Evolutionary conservation across 257 asterid species (phyloP).

Genomic region (Petrea volubilis): DNA sequence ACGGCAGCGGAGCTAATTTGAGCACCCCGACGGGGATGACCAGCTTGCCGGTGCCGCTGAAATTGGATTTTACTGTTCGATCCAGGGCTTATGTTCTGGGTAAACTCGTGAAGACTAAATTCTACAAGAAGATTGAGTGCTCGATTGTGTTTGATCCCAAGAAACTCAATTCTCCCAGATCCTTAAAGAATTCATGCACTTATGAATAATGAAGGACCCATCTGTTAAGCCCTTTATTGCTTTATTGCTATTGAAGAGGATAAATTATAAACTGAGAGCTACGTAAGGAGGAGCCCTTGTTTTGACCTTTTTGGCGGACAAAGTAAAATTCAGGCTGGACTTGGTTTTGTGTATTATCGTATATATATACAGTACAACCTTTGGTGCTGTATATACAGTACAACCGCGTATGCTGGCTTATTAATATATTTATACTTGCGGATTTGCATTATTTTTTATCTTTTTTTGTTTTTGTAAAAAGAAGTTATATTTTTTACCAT

Average conservation of each 20-base stretch:
- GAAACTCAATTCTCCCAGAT: constrained; percentile 55
- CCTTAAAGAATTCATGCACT: constrained; percentile 66
- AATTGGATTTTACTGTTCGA: constrained; percentile 57
- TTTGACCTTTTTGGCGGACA: background rate
- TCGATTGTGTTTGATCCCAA: constrained; percentile 45
- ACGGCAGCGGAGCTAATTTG: constrained; percentile 80
- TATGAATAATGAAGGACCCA: constrained; percentile 34
- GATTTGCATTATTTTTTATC: background rate
- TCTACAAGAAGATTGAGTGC: constrained; percentile 65
- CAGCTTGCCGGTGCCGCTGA: constrained; percentile 51
- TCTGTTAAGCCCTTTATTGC: background rate
- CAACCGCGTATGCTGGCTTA: background rate
- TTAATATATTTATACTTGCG: background rate
- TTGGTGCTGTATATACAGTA: constrained; percentile 18
- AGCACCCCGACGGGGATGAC: constrained; percentile 64
- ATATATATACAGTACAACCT: no score
- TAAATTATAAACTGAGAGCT: background rate
- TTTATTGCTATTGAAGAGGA: background rate
- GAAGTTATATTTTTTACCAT: no score
- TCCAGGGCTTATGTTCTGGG: constrained; percentile 86
- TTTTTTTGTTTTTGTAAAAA: background rate
- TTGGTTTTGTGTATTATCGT: no score
- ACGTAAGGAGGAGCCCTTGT: background rate
- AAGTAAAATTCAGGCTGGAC: constrained; percentile 21
- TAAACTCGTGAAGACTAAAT: constrained; percentile 76